A percentile compares a stretch with the other conserved stretches of the same genome.
Evolutionary conservation across 2,329 filamentous ascomycete genomes (phyloP).

Genomic region (Cyphellophora attinorum): DNA sequence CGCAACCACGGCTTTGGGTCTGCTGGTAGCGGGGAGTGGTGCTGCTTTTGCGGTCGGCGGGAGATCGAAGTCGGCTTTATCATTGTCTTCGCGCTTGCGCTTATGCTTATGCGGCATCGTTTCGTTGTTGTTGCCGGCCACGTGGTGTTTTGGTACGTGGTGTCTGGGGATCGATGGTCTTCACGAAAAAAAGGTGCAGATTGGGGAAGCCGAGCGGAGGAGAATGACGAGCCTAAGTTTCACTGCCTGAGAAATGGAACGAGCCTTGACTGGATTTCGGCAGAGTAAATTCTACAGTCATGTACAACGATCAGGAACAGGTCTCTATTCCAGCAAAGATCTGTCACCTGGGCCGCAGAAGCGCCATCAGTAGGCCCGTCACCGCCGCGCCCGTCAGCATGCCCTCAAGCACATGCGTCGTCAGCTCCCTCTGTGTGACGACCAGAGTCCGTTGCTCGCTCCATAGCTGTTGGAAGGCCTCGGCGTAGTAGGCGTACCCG

Average conservation of each 20-base stretch:
- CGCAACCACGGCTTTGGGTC: not conserved
- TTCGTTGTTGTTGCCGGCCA: too few species aligned
- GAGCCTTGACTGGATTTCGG: too few species aligned
- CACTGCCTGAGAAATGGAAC: too few species aligned
- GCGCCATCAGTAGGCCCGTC: constrained; percentile 42
- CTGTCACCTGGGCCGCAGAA: constrained; percentile 37
- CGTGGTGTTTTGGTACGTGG: not conserved
- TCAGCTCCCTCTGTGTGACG: constrained; percentile 60
- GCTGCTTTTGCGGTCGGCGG: constrained; percentile 26
- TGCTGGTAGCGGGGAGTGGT: constrained; percentile 1
- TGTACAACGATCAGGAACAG: too few species aligned
- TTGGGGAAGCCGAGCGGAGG: not conserved
- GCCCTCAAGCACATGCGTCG: constrained; percentile 59
- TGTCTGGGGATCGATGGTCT: not conserved
- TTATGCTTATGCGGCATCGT: constrained; percentile 84
- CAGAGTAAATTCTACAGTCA: too few species aligned
- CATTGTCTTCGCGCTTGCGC: constrained; percentile 43
- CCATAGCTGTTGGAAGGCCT: constrained; percentile 47
- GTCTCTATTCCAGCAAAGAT: too few species aligned
- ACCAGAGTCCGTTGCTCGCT: constrained; percentile 53
- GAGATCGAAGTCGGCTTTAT: constrained; percentile 31
- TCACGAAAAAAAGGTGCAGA: too few species aligned
- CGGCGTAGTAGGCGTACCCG: constrained; percentile 37
- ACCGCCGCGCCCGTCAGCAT: constrained; percentile 56
- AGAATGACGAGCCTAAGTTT: not conserved